Evolutionary conservation across 2,329 filamentous ascomycete species (phyloP).

Genomic region (Microdochium trichocladiopsis): DNA sequence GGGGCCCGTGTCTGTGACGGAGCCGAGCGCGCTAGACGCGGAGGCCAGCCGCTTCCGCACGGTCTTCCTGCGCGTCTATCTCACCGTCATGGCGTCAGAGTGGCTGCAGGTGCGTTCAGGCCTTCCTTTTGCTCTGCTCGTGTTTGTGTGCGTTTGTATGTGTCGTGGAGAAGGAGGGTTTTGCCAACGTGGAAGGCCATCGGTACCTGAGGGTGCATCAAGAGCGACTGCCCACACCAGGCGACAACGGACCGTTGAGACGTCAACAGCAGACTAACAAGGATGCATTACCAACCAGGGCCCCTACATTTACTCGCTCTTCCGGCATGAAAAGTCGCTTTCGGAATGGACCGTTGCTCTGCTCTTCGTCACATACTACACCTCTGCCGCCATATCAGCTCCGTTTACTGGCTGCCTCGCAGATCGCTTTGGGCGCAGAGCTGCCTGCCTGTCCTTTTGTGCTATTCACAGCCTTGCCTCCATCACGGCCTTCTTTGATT

Average conservation of each 20-base stretch:
- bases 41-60: constrained; percentile 11
- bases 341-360: constrained; percentile 23
- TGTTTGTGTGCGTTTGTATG: too few relatives aligned
- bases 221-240: not conserved
- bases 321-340: constrained; percentile 20
- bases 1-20: not conserved
- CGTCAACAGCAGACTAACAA: not conserved
- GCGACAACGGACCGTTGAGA: too few relatives aligned
- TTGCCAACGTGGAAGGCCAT: not conserved
- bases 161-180: too few relatives aligned
- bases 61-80: constrained; percentile 29
- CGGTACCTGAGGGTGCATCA: not conserved
- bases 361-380: constrained; percentile 36
- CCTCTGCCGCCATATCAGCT: constrained; percentile 33
- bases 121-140: not conserved
- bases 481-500: constrained; percentile 31
- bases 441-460: constrained; percentile 49
- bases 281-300: constrained; percentile 6
- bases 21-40: constrained; percentile 1
- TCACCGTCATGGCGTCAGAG: constrained; percentile 41
- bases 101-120: constrained; percentile 36
- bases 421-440: constrained; percentile 41
- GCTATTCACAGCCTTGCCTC: constrained; percentile 44
- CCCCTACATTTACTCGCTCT: constrained; percentile 21
- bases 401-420: constrained; percentile 39